phyloP scores from a whole-genome alignment of 441 rosid species.

The Raphanus hybrid region DNA sequence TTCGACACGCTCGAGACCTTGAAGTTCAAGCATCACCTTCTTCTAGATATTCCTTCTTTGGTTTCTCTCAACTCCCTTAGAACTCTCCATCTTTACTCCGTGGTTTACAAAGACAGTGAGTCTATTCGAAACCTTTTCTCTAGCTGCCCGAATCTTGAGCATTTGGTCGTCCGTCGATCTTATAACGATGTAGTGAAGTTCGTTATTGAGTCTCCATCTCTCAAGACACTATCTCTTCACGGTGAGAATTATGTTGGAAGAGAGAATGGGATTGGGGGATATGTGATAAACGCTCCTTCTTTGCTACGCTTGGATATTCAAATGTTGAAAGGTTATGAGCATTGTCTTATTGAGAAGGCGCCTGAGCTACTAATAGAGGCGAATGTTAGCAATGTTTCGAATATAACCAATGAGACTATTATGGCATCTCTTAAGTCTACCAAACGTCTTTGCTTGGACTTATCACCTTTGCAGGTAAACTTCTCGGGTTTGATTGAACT shows the following conservation, averaged over 20 bases:
- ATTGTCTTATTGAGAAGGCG: background rate
- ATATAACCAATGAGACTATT: background rate
- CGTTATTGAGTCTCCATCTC: background rate
- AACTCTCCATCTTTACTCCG: background rate
- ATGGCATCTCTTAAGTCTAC: constrained; percentile 4
- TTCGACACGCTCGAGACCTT: constrained; percentile 10
- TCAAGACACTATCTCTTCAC: background rate
- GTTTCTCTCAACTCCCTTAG: background rate
- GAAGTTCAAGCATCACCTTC: background rate
- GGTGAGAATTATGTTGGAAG: background rate
- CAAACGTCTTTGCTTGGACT: constrained; percentile 13
- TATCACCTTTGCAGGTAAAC: constrained; percentile 24
- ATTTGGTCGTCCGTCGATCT: constrained; percentile 3
- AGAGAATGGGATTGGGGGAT: background rate
- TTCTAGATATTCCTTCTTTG: background rate
- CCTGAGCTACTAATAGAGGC: background rate
- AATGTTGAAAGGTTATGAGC: background rate
- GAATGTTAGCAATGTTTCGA: background rate
- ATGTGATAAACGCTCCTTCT: constrained; percentile 18
- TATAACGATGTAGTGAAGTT: background rate
- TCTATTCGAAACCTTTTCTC: constrained; percentile 4
- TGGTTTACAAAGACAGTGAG: background rate
- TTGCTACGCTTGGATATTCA: background rate
- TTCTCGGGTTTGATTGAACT: background rate
- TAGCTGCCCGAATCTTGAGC: constrained; percentile 21